Base-by-base conservation (phyloP, 164 flowering plant species). In the Nelumbo lutea region DNA sequence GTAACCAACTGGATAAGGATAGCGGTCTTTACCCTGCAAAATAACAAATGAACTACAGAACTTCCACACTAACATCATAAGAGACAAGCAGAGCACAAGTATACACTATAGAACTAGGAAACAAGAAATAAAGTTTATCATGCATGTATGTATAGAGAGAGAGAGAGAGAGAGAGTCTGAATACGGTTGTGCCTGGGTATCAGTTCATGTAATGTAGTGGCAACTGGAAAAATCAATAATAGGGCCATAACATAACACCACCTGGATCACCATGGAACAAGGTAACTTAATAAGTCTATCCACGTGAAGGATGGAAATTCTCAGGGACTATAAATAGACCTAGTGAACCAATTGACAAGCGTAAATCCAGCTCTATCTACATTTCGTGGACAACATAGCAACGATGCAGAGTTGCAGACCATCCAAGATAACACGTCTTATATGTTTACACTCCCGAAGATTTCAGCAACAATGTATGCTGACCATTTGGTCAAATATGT, bases 1-100 rank as follows among this genome's bases (percentile, higher is more conserved):
- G 70, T 89, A 96, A 45, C 98, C 99, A 75, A 96, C 77, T 2
- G 99, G 97, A 75, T 93, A 96, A 38, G 99, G 98, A 72, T 88
- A 85, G 2, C 99, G 88, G 68, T 96, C 97, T 79, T 88, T 96
- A 39, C 98, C 98, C 99, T 96, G 76, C 60, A 79, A 73, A 71
- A 62, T 2, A 70, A 59, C 27, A 74, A 10, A 15, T 43, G 27
- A 9, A 4, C 5, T 13, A 51, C 55, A 45, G 58, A 65, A 60
- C 27, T 3, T 68, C 41, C 8, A 27, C 39, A 64, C 47, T n/a
- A 64, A 47, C 5, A 10, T 62, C n/a, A 42, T 38, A 9, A 39
- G 14, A 66, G 5, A 8, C 0, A 42, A 4, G 45, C 27, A 4
- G 62, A 56, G 47, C 6, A 65, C 1, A 53, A 10, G 14, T 1